These are phyloP conservation scores for Suillus subaureus DNA, from an alignment of 768 basidiomycete genomes.

Conservation along the genomic window DNA sequence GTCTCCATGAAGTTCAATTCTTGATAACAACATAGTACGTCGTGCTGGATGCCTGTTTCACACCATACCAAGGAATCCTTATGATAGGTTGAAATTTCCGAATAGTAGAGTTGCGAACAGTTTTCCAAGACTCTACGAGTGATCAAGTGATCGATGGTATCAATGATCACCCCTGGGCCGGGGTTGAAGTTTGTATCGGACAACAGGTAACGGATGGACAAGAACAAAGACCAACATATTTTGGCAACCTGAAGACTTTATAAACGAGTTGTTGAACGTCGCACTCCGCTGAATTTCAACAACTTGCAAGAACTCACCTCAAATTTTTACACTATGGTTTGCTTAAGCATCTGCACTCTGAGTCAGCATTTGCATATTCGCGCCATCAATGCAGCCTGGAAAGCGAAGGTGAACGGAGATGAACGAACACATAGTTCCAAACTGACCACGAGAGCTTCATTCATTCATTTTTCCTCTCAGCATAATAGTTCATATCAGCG, in stretches of 20 bases:
- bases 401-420: not conserved
- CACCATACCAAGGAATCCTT: not conserved
- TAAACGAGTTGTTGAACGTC: not conserved
- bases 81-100: not conserved
- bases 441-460: not conserved
- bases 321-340: not conserved
- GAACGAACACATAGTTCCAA: not conserved
- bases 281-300: not conserved
- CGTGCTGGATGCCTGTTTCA: not conserved
- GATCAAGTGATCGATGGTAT: not conserved
- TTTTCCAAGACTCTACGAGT: not conserved
- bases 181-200: not conserved
- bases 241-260: not conserved
- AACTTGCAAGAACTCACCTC: not conserved
- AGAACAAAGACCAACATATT: not conserved
- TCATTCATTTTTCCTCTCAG: too few relatives aligned
- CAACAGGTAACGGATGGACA: not conserved
- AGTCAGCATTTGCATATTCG: not conserved
- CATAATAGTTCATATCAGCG: too few relatives aligned
- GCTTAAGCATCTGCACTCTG: not conserved
- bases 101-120: not conserved
- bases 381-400: not conserved
- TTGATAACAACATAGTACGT: not conserved
- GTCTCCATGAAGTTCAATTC: not conserved
- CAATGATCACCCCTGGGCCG: not conserved